These are phyloP conservation scores for Plasmopara viticola DNA, from an alignment of 352 stramenopile species.

Conservation along the genomic window DNA sequence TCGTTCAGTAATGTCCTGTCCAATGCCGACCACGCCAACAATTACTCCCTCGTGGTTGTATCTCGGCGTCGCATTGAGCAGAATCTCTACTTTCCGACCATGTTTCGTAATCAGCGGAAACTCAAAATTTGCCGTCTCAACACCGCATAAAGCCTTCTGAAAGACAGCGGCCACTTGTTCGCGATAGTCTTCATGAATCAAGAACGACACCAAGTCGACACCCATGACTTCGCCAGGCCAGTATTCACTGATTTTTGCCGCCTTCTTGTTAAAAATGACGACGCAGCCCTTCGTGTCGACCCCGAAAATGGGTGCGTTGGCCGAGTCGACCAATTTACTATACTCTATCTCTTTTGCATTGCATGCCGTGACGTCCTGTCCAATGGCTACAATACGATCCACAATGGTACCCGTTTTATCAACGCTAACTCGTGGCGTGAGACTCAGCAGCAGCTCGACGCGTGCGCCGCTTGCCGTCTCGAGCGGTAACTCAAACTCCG, in stretches of 20 bases:
- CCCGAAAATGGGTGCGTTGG: conserved; percentile 75
- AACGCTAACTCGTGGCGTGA: conserved; percentile 43
- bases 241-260: conserved; percentile 83
- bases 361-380: conserved; percentile 56
- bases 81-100: conserved; percentile 63
- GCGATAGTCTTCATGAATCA: conserved; percentile 75
- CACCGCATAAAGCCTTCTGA: conserved; percentile 53
- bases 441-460: conserved; percentile 47
- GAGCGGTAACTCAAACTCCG: conserved; percentile 49
- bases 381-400: conserved; percentile 56
- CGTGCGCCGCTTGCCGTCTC: conserved; percentile 39
- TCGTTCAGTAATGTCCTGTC: conserved; percentile 76
- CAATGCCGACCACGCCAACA: conserved; percentile 70
- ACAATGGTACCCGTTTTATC: conserved; percentile 26
- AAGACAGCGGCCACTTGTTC: conserved; percentile 60
- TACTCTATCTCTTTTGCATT: conserved; percentile 68
- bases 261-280: conserved; percentile 90
- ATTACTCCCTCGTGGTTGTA: conserved; percentile 59
- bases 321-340: conserved; percentile 63
- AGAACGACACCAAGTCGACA: conserved; percentile 59
- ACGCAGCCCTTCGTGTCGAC: conserved; percentile 51
- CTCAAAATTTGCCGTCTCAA: conserved; percentile 72
- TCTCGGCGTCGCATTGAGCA: conserved; percentile 70
- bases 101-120: conserved; percentile 79
- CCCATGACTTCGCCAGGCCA: conserved; percentile 83